Evolutionary conservation across 1,284 basidiomycete species (phyloP).

Genomic region (Trichosporon inkin): DNA sequence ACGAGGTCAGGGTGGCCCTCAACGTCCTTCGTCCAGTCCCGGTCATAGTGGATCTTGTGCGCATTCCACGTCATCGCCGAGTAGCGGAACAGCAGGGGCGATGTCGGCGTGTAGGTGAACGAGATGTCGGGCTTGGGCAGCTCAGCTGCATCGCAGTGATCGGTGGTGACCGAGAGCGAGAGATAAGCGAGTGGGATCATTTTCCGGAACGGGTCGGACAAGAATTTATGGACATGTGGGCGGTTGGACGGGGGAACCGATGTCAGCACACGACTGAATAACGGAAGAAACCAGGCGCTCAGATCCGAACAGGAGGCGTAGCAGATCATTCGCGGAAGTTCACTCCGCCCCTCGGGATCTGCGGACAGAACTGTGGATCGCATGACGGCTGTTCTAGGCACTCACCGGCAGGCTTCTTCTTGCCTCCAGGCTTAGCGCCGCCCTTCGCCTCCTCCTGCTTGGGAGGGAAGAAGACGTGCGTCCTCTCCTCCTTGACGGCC

Average conservation of each 20-base stretch:
- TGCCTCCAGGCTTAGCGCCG: constrained; percentile 11
- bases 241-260: not conserved
- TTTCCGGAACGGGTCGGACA: not conserved
- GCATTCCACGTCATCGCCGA: constrained; percentile 66
- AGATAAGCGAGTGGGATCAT: not conserved
- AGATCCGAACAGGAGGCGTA: not conserved
- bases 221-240: not conserved
- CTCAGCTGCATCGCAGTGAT: constrained; percentile 9
- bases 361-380: no score
- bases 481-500: constrained; percentile 62
- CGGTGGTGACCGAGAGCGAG: not conserved
- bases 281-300: not conserved
- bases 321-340: not conserved
- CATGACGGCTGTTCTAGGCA: no score
- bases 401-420: constrained; percentile 17
- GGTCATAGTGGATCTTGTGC: constrained; percentile 49
- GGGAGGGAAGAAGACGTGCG: constrained; percentile 65
- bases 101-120: constrained; percentile 62
- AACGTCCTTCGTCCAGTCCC: constrained; percentile 59
- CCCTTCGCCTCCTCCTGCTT: constrained; percentile 7
- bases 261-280: not conserved
- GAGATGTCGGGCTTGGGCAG: constrained; percentile 53
- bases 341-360: not conserved
- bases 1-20: constrained; percentile 75
- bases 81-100: constrained; percentile 73